A percentile compares a stretch with the other conserved stretches of the same genome.
Evolutionary conservation across 225 moss, liverwort and hornwort genomes (phyloP).

Genomic region (Pleurozium schreberi): DNA sequence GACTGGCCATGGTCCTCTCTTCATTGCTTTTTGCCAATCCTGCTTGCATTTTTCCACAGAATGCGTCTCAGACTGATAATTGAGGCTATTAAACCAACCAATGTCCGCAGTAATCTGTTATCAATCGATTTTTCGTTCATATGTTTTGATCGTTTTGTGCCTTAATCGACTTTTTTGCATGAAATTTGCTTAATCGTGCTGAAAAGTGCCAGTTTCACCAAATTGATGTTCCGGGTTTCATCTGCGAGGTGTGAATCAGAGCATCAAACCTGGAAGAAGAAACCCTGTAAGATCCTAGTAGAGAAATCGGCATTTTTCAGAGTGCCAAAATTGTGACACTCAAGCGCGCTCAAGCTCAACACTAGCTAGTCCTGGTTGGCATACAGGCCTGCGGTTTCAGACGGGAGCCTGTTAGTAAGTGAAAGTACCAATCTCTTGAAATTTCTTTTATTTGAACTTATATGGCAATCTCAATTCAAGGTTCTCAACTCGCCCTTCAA

Average conservation of each 20-base stretch:
- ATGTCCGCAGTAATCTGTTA: background rate
- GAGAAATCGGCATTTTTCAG: background rate
- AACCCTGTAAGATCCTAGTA: too few species aligned
- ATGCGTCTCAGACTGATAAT: background rate
- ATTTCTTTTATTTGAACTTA: background rate
- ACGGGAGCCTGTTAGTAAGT: background rate
- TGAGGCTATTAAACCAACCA: background rate
- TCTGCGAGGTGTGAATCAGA: background rate
- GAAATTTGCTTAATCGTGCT: background rate
- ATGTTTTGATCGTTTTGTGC: background rate
- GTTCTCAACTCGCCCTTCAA: background rate
- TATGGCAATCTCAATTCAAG: background rate
- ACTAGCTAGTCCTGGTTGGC: background rate
- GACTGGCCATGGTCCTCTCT: background rate
- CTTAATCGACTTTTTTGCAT: background rate
- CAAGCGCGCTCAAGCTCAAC: background rate
- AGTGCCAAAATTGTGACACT: background rate
- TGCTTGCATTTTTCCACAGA: background rate
- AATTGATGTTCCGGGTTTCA: background rate
- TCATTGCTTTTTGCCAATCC: background rate
- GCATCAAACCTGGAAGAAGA: background rate
- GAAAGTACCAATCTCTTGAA: background rate
- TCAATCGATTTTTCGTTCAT: background rate
- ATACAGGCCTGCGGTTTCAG: background rate
- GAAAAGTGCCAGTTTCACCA: background rate